These are phyloP conservation scores for Suillus hirtellus DNA, from an alignment of 768 basidiomycete species.

Conservation along the genomic window DNA sequence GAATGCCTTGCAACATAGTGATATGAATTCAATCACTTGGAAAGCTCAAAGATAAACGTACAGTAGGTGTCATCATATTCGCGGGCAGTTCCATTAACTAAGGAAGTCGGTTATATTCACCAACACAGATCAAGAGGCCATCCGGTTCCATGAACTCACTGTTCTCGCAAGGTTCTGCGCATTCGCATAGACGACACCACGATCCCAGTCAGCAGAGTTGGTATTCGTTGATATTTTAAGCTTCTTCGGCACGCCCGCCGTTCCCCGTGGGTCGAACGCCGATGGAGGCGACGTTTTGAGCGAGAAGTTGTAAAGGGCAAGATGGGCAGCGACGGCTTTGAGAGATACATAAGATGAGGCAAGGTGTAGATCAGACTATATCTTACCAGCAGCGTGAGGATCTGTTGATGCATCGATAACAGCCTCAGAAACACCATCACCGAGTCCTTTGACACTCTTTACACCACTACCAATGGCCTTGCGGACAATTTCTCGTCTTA, in stretches of 20 bases:
- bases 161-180: constrained; percentile 83
- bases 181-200: constrained; percentile 69
- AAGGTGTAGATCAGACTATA: background rate
- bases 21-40: background rate
- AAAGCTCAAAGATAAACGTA: constrained; percentile 29
- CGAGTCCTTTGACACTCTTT: constrained; percentile 61
- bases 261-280: constrained; percentile 60
- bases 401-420: constrained; percentile 63
- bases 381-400: constrained; percentile 74
- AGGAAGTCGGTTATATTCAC: constrained; percentile 2
- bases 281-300: constrained; percentile 75
- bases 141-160: constrained; percentile 36
- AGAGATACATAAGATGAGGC: constrained; percentile 4
- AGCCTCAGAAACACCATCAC: constrained; percentile 62
- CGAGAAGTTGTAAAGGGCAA: constrained; percentile 75
- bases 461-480: constrained; percentile 73
- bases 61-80: constrained; percentile 85
- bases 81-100: constrained; percentile 85
- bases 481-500: constrained; percentile 66
- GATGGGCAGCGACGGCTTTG: constrained; percentile 73
- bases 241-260: constrained; percentile 50
- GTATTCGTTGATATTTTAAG: constrained; percentile 48
- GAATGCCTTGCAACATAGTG: constrained; percentile 50
- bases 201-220: constrained; percentile 61
- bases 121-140: background rate